Percentiles rank a stretch among this genome's conserved stretches.
Evolutionary conservation across 129 eudicot genomes (phyloP).

Genomic region (Chrysanthemum makinoi): DNA sequence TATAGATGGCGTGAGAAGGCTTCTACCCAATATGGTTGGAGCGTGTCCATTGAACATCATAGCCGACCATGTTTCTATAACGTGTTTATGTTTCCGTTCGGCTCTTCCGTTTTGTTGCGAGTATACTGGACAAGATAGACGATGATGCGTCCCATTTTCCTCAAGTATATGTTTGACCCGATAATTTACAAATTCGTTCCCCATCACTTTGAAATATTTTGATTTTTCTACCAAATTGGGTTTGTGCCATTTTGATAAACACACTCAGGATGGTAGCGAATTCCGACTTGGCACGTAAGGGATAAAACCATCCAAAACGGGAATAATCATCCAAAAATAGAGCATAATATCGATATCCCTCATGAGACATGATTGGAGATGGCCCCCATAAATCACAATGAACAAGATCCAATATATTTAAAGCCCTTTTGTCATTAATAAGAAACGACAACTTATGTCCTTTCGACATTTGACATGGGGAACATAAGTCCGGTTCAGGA

Average conservation of each 20-base stretch:
- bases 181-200: conserved; percentile 1
- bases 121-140: conserved; percentile 3
- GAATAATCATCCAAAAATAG: not conserved
- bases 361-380: not conserved
- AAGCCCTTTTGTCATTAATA: not conserved
- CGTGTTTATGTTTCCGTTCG: not conserved
- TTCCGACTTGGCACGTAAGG: too few species aligned
- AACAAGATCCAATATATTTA: not conserved
- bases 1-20: not conserved
- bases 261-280: not conserved
- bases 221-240: not conserved
- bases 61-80: not conserved
- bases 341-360: conserved; percentile 2
- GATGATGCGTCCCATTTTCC: not conserved
- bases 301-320: too few species aligned
- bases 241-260: not conserved
- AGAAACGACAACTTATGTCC: not conserved
- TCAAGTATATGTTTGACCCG: not conserved
- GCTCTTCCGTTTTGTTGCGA: not conserved
- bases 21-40: not conserved
- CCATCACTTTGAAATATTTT: conserved; percentile 4
- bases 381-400: not conserved
- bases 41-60: not conserved
- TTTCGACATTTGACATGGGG: not conserved
- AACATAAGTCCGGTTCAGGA: not conserved